These are phyloP conservation scores for Gremmenia infestans DNA, from an alignment of 2,329 filamentous ascomycete genomes.

Conservation along the genomic window DNA sequence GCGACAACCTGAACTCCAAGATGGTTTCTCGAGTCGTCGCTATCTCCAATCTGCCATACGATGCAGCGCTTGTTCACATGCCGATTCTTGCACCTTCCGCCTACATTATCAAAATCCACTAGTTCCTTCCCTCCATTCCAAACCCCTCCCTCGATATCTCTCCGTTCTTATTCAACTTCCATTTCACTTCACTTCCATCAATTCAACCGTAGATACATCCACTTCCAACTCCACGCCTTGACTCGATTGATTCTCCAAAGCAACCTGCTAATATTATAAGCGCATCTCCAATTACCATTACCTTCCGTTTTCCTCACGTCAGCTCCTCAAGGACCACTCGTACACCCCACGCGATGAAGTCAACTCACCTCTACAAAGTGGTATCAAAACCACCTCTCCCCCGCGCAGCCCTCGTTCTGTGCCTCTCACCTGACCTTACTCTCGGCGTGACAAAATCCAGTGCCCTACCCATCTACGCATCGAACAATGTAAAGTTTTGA, in stretches of 20 bases:
- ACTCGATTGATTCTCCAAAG: constrained; percentile 7
- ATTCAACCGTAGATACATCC: background rate
- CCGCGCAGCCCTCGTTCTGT: background rate
- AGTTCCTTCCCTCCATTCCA: too few species aligned
- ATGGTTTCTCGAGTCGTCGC: too few species aligned
- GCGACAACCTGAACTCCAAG: too few species aligned
- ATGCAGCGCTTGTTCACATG: too few species aligned
- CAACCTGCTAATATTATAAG: constrained; percentile 14
- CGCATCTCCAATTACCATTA: background rate
- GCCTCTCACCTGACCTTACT: background rate
- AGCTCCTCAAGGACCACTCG: constrained; percentile 19
- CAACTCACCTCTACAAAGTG: constrained; percentile 16
- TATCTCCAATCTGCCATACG: too few species aligned
- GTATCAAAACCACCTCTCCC: background rate
- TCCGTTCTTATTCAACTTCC: too few species aligned
- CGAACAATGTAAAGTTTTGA: constrained; percentile 19
- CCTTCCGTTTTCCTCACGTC: constrained; percentile 7
- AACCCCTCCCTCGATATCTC: too few species aligned
- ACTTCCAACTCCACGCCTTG: background rate
- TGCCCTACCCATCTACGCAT: constrained; percentile 21
- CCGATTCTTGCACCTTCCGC: too few species aligned
- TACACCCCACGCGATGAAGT: constrained; percentile 13
- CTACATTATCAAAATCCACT: too few species aligned
- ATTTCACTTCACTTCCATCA: background rate
- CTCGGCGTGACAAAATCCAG: constrained; percentile 20